phyloP scores from a whole-genome alignment of 805 yeast species.

The Candida anglica region DNA sequence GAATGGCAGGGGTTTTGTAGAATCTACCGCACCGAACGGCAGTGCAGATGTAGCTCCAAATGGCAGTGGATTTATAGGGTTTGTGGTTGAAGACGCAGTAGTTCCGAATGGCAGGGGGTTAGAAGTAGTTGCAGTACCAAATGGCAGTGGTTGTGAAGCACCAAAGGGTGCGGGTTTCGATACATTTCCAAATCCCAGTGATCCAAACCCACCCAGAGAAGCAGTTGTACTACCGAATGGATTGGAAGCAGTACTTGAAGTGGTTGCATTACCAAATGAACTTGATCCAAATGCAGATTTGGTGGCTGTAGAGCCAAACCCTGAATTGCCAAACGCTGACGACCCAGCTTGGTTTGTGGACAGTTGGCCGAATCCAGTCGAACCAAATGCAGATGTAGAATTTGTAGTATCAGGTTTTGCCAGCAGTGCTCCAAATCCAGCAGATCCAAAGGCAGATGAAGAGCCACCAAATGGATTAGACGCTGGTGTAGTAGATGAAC shows the following conservation, averaged over 20 bases:
- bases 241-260: slow-evolving; percentile 3
- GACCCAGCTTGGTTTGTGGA: slow-evolving; percentile 8
- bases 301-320: slow-evolving; percentile 5
- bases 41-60: too few species aligned
- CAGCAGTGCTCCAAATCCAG: background rate
- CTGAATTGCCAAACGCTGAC: slow-evolving; percentile 6
- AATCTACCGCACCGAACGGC: background rate
- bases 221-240: slow-evolving; percentile 8
- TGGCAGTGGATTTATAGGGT: slow-evolving; percentile 1
- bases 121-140: slow-evolving; percentile 10
- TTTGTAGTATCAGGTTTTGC: slow-evolving; percentile 7
- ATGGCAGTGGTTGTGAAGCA: slow-evolving; percentile 9
- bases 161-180: slow-evolving; percentile 4
- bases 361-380: slow-evolving; percentile 6
- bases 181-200: slow-evolving; percentile 4
- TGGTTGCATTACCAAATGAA: slow-evolving; percentile 4
- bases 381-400: slow-evolving; percentile 12
- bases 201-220: slow-evolving; percentile 3
- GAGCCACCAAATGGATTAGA: background rate
- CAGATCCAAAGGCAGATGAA: slow-evolving; percentile 2
- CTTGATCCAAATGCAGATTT: slow-evolving; percentile 5
- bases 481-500: background rate
- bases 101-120: slow-evolving; percentile 14
- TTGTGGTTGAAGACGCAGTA: slow-evolving; percentile 6
- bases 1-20: slow-evolving; percentile 5